Conservation (phyloP, 75 land plant species). For the Azolla pinnata region DNA sequence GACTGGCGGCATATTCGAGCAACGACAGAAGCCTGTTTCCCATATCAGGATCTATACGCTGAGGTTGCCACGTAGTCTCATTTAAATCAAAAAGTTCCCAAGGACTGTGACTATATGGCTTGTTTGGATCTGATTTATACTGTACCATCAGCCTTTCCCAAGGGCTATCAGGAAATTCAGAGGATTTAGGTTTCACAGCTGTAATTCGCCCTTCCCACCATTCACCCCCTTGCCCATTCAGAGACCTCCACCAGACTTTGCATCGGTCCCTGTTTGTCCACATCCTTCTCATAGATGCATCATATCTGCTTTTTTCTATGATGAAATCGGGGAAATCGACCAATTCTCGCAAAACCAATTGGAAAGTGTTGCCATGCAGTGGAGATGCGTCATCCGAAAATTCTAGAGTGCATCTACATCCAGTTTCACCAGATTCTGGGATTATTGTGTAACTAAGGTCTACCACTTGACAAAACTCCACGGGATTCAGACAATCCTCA, state of each 20-base stretch:
- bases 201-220: slow-evolving; percentile 82
- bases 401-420: slow-evolving; percentile 66
- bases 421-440: slow-evolving; percentile 75
- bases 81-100: slow-evolving; percentile 78
- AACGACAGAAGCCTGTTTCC: slow-evolving; percentile 27
- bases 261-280: slow-evolving; percentile 85
- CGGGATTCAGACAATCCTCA: slow-evolving; percentile 36
- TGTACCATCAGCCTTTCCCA: slow-evolving; percentile 67
- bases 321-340: slow-evolving; percentile 70
- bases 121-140: slow-evolving; percentile 43
- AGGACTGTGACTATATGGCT: slow-evolving; percentile 65
- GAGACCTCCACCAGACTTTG: slow-evolving; percentile 89
- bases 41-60: slow-evolving; percentile 43
- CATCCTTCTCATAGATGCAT: slow-evolving; percentile 50
- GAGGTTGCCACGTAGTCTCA: slow-evolving; percentile 46
- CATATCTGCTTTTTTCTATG: slow-evolving; percentile 69
- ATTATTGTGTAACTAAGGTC: slow-evolving; percentile 49
- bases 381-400: slow-evolving; percentile 42
- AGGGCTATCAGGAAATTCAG: slow-evolving; percentile 78
- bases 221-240: slow-evolving; percentile 60
- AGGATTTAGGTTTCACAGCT: slow-evolving; percentile 50
- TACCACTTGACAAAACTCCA: slow-evolving; percentile 65
- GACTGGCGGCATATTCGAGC: slow-evolving; percentile 2
- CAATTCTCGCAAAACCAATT: slow-evolving; percentile 67
- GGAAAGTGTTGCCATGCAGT: slow-evolving; percentile 37